Evolutionary conservation across 129 eudicot genomes (phyloP).

Genomic region (Flaveria ramosissima): DNA sequence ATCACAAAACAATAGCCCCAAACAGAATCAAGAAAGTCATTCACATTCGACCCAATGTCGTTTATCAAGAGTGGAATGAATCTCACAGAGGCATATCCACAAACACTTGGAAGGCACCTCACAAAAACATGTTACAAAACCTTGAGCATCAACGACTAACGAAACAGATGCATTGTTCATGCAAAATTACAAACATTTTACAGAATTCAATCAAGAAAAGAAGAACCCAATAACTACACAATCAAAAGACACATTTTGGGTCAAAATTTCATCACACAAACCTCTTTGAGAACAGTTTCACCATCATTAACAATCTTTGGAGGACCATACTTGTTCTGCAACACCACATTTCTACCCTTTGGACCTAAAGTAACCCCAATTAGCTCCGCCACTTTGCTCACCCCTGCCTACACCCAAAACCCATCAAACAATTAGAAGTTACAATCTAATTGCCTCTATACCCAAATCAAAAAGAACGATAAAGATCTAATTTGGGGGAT

Average conservation of each 20-base stretch:
- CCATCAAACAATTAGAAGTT: too few species aligned
- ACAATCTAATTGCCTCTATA: not conserved
- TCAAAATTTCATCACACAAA: too few species aligned
- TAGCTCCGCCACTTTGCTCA: conserved; percentile 73
- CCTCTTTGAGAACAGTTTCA: conserved; percentile 91
- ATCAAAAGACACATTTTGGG: too few species aligned
- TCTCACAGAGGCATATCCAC: conserved; percentile 4
- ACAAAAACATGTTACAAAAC: too few species aligned
- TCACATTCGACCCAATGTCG: not conserved
- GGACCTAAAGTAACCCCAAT: conserved; percentile 96
- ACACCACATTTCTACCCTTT: conserved; percentile 90
- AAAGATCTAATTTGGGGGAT: not conserved
- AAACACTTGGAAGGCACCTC: conserved; percentile 22
- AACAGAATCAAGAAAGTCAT: not conserved
- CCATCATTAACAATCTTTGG: conserved; percentile 97
- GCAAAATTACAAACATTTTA: too few species aligned
- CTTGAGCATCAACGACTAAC: too few species aligned
- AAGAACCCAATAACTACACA: too few species aligned
- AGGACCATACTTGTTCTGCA: conserved; percentile 94
- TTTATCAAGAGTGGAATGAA: not conserved
- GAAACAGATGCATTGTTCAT: too few species aligned
- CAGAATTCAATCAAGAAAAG: too few species aligned
- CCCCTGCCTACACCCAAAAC: conserved; percentile 66
- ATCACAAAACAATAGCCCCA: not conserved
- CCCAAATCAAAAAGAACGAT: not conserved